Evolutionary conservation across 148 eudicot genomes (phyloP).

Genomic region (Cornus controversa): DNA sequence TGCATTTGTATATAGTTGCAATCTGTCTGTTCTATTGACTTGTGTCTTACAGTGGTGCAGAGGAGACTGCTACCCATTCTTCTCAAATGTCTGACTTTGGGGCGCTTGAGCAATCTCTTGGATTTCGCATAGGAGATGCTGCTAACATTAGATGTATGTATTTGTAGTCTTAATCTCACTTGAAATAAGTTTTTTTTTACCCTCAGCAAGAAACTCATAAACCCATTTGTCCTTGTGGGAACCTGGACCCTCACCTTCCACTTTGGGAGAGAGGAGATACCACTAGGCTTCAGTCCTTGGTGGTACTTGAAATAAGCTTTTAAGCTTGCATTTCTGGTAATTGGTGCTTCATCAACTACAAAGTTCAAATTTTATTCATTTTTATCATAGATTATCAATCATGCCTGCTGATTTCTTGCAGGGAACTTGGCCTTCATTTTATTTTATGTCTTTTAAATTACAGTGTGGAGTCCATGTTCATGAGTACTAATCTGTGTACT

Average conservation of each 20-base stretch:
- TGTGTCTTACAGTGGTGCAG: constrained; percentile 56
- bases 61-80: constrained; percentile 40
- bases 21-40: constrained; percentile 3
- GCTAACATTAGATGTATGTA: constrained; percentile 60
- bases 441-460: background rate
- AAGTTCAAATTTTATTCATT: background rate
- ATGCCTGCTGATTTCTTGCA: background rate
- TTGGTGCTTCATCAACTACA: background rate
- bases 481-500: background rate
- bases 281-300: no score
- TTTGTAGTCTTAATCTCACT: constrained; percentile 19
- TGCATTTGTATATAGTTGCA: background rate
- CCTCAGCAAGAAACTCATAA: no score
- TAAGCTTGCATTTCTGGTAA: background rate
- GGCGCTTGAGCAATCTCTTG: constrained; percentile 72
- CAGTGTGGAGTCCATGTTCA: background rate
- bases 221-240: no score
- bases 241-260: no score
- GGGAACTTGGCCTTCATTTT: background rate
- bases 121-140: constrained; percentile 59
- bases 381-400: background rate
- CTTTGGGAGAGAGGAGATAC: no score
- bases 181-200: background rate
- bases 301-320: no score
- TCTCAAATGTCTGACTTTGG: constrained; percentile 54